Base-by-base conservation (phyloP, 768 basidiomycete species). In the Lactifluus volemus region DNA sequence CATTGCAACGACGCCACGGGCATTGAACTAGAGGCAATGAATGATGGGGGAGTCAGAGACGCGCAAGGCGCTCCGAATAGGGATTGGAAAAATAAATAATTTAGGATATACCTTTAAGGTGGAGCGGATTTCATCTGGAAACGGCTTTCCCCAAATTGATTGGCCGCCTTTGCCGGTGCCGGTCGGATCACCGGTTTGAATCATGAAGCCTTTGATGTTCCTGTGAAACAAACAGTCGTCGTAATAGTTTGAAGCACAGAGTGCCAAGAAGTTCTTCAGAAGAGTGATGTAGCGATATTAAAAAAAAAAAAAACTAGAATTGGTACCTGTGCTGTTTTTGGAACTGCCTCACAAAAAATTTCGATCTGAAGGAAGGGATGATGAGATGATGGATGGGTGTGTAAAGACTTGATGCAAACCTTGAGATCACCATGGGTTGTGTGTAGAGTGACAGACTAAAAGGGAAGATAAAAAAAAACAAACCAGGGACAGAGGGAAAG, bases 131-230 rank as follows among this genome's bases (percentile, higher is more conserved):
- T 99, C 97, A 69, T 98, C 96, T 15, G 84, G 72, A 69, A 97
- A 98, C 0, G 95, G 85, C 60, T 82, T 83, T 2, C 93, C 94
- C 93, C 95, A 98, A 66, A 98, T 89, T 68, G 90, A 94, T 75
- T 98, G 92, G 12, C 97, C 97, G 42, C 92, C 94, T 73, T 98
- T 99, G 30, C 97, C 97, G 30, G 90, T 83, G 25, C 92, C 92
- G 10, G 83, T 78, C 14, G 91, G 91, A 71, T 96, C 93, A 45
- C 92, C 92, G 0, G 92, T 91, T 68, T 99, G 97, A 9, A 88
- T 77, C 89, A 99, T 99, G 76, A 99, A 99, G 21, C 85, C 87
- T 67, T 86, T 92, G 77, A 99, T 98, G 71, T 92, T 98, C 47
- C 94, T 82, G 72, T 98, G 95, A 70, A 95, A 98, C 17, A 94